Conservation (phyloP, 805 yeast genomes). For the Cyberlindnera mississippiensis region DNA sequence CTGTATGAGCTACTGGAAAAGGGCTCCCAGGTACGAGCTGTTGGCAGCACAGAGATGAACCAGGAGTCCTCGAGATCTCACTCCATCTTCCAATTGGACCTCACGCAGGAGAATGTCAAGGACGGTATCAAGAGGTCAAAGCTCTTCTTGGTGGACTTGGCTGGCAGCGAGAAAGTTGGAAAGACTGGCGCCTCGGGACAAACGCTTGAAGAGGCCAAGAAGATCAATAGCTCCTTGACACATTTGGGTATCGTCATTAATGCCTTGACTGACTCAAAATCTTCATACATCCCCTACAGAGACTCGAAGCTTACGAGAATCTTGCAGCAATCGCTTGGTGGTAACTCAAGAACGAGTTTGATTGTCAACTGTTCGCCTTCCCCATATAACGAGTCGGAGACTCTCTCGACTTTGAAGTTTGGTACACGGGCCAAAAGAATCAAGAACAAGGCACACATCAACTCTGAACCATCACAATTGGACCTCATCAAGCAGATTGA, state of each 20-base stretch:
- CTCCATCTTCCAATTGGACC: conserved; percentile 65
- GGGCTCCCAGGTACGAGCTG: conserved; percentile 55
- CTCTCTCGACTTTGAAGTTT: conserved; percentile 68
- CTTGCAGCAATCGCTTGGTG: conserved; percentile 76
- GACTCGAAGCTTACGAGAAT: conserved; percentile 78
- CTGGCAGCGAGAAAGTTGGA: conserved; percentile 80
- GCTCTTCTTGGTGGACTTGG: conserved; percentile 75
- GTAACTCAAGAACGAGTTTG: conserved; percentile 73
- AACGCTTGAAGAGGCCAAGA: conserved; percentile 77
- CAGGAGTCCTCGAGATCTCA: conserved; percentile 75
- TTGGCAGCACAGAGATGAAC: conserved; percentile 66
- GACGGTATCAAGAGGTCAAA: conserved; percentile 60
- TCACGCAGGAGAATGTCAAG: conserved; percentile 57
- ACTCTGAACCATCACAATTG: conserved; percentile 29
- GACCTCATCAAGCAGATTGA: conserved; percentile 24
- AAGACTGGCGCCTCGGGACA: conserved; percentile 77
- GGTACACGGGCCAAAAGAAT: conserved; percentile 71
- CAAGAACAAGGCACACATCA: conserved; percentile 60
- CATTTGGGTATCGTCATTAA: conserved; percentile 79
- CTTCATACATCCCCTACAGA: conserved; percentile 67
- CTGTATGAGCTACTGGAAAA: conserved; percentile 51
- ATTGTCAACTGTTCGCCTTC: conserved; percentile 73
- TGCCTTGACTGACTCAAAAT: conserved; percentile 65
- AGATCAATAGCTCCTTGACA: conserved; percentile 73
- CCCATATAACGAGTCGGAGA: conserved; percentile 51